These are phyloP conservation scores for Paracamarosporium sp. DNA, from an alignment of 2,329 filamentous ascomycete species.

Conservation along the genomic window DNA sequence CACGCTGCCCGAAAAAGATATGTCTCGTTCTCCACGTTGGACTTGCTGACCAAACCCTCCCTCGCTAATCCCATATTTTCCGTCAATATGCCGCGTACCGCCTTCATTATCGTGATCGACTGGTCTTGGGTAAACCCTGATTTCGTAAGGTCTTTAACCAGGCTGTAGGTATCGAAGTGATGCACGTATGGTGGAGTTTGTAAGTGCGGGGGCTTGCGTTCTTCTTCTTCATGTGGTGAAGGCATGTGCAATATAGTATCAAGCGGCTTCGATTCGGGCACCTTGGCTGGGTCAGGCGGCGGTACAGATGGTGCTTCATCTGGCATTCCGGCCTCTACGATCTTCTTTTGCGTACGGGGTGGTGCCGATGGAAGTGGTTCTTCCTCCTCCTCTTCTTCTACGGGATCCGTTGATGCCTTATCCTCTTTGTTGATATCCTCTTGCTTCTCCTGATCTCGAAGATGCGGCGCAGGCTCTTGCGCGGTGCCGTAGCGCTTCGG, in stretches of 20 bases:
- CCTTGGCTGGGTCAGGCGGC: constrained; percentile 31
- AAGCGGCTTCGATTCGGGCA: constrained; percentile 40
- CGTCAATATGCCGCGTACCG: constrained; percentile 76
- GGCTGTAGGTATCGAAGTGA: constrained; percentile 92
- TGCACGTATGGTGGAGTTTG: constrained; percentile 83
- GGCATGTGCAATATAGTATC: constrained; percentile 53
- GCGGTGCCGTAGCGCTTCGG: constrained; percentile 57
- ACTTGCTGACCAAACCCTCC: constrained; percentile 83
- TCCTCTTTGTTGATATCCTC: constrained; percentile 7
- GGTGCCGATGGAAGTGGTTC: constrained; percentile 20
- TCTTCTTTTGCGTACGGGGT: constrained; percentile 16
- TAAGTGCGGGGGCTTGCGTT: constrained; percentile 69
- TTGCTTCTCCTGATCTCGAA: constrained; percentile 23
- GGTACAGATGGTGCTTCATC: constrained; percentile 16
- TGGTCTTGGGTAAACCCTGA: constrained; percentile 77
- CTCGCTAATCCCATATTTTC: constrained; percentile 83
- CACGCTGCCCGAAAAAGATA: constrained; percentile 96
- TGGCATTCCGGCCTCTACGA: constrained; percentile 18
- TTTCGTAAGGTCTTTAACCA: constrained; percentile 78
- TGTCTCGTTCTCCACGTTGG: constrained; percentile 90
- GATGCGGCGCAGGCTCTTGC: constrained; percentile 53
- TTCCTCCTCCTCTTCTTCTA: constrained; percentile 35
- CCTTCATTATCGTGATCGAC: constrained; percentile 90
- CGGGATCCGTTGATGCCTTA: constrained; percentile 5
- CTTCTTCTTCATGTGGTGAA: constrained; percentile 43